phyloP scores from a whole-genome alignment of 208 protist genomes.

The Lotmaria passim region DNA sequence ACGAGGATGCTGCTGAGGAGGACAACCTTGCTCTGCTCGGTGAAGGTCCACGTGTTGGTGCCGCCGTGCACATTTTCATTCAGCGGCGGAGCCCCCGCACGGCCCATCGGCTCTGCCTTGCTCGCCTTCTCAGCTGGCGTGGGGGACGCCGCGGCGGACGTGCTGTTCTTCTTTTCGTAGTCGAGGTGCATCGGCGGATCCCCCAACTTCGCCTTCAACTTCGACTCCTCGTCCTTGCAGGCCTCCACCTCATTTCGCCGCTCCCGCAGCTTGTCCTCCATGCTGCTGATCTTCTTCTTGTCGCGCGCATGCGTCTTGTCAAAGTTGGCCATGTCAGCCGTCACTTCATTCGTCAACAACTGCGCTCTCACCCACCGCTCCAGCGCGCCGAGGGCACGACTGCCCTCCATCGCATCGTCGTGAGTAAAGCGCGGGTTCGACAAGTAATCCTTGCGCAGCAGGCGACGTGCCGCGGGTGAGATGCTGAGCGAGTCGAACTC shows the following conservation, averaged over 20 bases:
- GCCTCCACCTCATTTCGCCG: conserved; percentile 20
- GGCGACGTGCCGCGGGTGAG: conserved; percentile 19
- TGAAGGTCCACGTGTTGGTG: conserved; percentile 24
- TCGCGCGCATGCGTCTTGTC: conserved; percentile 12
- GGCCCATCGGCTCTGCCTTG: neutral
- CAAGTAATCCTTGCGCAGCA: conserved; percentile 35
- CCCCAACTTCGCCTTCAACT: conserved; percentile 11
- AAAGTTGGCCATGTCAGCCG: conserved; percentile 19
- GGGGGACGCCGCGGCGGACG: neutral
- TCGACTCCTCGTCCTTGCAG: conserved; percentile 24
- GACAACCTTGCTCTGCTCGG: conserved; percentile 11
- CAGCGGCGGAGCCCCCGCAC: conserved; percentile 25
- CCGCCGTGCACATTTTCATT: conserved; percentile 22
- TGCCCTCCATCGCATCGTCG: conserved; percentile 51
- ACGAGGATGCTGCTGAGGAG: conserved; percentile 36
- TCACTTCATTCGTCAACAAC: conserved; percentile 35
- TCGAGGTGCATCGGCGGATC: conserved; percentile 18
- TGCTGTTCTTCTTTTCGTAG: neutral
- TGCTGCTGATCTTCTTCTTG: conserved; percentile 20
- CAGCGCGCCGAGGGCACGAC: conserved; percentile 51
- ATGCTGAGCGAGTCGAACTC: conserved; percentile 49
- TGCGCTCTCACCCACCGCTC: conserved; percentile 58
- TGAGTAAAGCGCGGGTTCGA: conserved; percentile 55
- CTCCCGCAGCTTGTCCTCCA: conserved; percentile 21
- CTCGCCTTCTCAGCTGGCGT: neutral